phyloP scores from a whole-genome alignment of 495 filamentous ascomycete genomes.

The Aspergillus hancockii region DNA sequence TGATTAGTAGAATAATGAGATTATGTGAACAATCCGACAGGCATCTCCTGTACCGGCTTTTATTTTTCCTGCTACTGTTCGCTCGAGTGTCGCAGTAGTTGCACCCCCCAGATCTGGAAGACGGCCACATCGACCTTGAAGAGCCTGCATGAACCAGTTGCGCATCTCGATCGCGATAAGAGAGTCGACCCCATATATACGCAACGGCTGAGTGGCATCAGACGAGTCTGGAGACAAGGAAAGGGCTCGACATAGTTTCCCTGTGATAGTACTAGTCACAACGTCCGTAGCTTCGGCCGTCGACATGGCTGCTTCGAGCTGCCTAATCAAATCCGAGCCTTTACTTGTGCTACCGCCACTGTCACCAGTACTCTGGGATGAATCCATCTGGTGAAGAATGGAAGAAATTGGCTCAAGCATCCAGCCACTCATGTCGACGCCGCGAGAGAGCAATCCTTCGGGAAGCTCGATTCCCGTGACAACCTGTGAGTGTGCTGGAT shows the following conservation, averaged over 20 bases:
- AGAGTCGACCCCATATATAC: not conserved
- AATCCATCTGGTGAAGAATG: not conserved
- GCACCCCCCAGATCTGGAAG: not conserved
- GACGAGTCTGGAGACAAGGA: not conserved
- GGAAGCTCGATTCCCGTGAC: not conserved
- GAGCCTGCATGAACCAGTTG: not conserved
- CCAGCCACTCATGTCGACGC: not conserved
- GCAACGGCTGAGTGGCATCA: not conserved
- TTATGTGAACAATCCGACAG: not conserved
- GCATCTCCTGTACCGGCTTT: not conserved
- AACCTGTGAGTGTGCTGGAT: not conserved
- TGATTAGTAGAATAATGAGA: not conserved
- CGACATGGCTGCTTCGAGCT: not conserved
- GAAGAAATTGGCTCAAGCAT: not conserved
- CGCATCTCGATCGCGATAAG: not conserved
- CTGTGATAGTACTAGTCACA: not conserved
- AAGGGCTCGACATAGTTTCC: not conserved
- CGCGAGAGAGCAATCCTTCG: not conserved
- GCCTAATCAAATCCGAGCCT: not conserved
- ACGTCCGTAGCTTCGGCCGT: not conserved
- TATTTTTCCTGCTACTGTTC: not conserved
- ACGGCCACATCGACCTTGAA: not conserved
- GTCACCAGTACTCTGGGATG: not conserved
- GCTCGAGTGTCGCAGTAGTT: conserved; percentile 28
- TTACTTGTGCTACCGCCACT: not conserved